Conservation (phyloP, 2,329 filamentous ascomycete species). For the Neodidymelliopsis sp. region DNA sequence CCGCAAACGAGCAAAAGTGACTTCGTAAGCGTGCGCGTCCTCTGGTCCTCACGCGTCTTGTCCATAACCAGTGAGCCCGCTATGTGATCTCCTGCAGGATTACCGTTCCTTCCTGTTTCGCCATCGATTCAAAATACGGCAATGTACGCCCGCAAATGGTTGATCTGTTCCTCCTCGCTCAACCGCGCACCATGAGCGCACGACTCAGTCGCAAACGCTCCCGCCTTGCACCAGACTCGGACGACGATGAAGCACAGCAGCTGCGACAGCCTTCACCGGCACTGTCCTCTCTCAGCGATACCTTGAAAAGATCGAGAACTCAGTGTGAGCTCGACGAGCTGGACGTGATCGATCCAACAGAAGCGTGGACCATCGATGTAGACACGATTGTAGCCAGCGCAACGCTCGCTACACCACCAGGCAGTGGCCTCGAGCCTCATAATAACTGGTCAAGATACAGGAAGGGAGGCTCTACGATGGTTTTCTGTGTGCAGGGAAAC, state of each 20-base stretch:
- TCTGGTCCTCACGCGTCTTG: slow-evolving; percentile 26
- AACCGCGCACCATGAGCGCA: slow-evolving; percentile 37
- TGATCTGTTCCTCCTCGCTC: slow-evolving; percentile 21
- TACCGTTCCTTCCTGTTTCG: slow-evolving; percentile 7
- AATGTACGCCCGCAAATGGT: slow-evolving; percentile 25
- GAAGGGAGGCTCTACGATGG: slow-evolving; percentile 27
- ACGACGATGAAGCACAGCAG: slow-evolving; percentile 32
- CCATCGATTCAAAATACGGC: slow-evolving; percentile 5
- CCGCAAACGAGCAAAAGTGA: slow-evolving; percentile 9
- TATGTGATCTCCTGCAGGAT: slow-evolving; percentile 9
- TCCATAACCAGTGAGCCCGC: slow-evolving; percentile 26
- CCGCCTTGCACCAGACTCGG: slow-evolving; percentile 35
- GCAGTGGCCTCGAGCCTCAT: slow-evolving; percentile 31
- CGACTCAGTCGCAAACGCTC: slow-evolving; percentile 45
- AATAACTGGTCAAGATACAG: slow-evolving; percentile 36
- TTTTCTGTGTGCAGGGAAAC: slow-evolving; percentile 47
- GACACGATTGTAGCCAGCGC: slow-evolving; percentile 39
- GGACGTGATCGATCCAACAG: slow-evolving; percentile 32
- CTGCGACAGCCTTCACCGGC: slow-evolving; percentile 32
- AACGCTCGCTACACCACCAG: slow-evolving; percentile 27
- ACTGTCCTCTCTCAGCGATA: slow-evolving; percentile 28
- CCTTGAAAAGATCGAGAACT: slow-evolving; percentile 46
- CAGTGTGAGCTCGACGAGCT: slow-evolving; percentile 48
- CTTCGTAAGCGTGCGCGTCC: slow-evolving; percentile 11
- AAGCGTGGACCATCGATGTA: slow-evolving; percentile 46